Conservation (phyloP, 495 filamentous ascomycete genomes). For the Neurospora intermedia region DNA sequence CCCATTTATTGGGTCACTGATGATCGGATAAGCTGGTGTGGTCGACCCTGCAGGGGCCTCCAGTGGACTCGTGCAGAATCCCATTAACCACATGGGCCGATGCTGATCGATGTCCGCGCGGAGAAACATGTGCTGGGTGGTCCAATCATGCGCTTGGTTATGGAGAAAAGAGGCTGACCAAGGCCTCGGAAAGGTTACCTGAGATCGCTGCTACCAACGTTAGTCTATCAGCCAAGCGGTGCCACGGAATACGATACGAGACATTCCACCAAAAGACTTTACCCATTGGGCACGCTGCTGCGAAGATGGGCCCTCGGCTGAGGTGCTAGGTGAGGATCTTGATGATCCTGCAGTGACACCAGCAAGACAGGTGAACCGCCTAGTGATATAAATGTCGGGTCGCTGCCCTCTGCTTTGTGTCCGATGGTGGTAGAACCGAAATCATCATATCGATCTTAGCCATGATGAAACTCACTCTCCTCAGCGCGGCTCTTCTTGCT, state of each 20-base stretch:
- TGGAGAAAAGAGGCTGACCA: neutral
- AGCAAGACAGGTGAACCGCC: neutral
- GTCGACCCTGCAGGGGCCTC: neutral
- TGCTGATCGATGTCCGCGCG: neutral
- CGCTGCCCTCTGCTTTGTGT: neutral
- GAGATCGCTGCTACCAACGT: neutral
- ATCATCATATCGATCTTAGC: neutral
- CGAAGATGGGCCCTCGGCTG: neutral
- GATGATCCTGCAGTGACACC: neutral
- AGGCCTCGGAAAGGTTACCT: neutral
- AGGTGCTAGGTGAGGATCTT: neutral
- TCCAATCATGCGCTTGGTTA: neutral
- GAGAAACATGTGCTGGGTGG: neutral
- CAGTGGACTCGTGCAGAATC: neutral
- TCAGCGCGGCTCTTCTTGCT: slow-evolving; percentile 10
- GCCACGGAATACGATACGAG: neutral
- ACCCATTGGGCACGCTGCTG: neutral
- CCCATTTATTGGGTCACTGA: neutral
- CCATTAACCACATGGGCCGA: neutral
- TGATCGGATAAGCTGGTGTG: neutral
- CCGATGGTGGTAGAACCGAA: neutral
- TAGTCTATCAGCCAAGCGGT: neutral
- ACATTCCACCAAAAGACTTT: neutral
- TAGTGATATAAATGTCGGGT: neutral
- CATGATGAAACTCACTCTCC: slow-evolving; percentile 12